Base-by-base conservation (phyloP, 139 green algal genomes). In the Dunaliella primolecta region DNA sequence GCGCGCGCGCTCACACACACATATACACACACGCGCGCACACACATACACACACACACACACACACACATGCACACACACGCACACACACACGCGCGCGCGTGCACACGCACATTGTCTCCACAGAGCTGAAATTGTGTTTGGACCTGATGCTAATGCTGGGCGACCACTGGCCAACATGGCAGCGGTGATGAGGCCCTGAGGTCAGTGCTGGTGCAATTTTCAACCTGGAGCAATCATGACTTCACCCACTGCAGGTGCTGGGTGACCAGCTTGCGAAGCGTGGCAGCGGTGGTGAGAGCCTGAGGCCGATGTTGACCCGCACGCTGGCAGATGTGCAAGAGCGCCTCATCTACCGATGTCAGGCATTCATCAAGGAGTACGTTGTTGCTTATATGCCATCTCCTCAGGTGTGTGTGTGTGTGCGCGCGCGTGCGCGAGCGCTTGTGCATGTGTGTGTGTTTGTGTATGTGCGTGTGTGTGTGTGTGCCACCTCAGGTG, bases 261-360 rank as follows among this genome's bases (percentile, higher is more conserved):
- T 97, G 71, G 91, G 94, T 33, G 94, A 98, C 81, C 91, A 94
- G 86, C 86, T 97, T 83, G 82, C 82, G 1, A 83, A 92, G 32
- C 84, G 91, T 0, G 93, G 92, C 20, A 82, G 93, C 0, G 90
- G 92, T 20, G 89, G 89, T 27, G 93, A 95, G 33, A 92, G 93
- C 30, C 90, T 98, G 87, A 86, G 90, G 75, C 95, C 96, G 0
- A 92, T 93, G 27, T 88, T 98, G 78, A 38, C 71, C 1, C 89
- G 94, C 80, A 95, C 89, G 0, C 90, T 98, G 81, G 93, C 93
- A n/a, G 97, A 99, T 87, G 88, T 98, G 34, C 96, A 98, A 86
- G 93, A 95, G 85, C 89, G 96, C 3, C 91, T 99, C 35, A 98
- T 93, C 37, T 99, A 96, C 91, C 86, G 93, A 21, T 89, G 89